These are phyloP conservation scores for Quercus wislizeni DNA, from an alignment of 306 rosid species.

Conservation along the genomic window DNA sequence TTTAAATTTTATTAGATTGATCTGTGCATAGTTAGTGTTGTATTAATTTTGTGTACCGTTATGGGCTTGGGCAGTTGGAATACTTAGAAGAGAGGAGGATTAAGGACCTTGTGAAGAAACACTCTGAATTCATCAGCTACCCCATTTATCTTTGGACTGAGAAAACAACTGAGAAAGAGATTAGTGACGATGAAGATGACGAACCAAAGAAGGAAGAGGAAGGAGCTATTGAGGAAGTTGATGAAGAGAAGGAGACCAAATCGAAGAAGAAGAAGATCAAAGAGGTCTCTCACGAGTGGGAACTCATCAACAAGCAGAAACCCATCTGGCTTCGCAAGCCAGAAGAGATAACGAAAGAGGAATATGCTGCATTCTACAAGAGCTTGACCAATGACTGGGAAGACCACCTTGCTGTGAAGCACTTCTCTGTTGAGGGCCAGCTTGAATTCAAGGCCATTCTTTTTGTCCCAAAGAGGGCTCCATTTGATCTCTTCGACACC, in stretches of 20 bases:
- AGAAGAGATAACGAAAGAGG: conserved; percentile 67
- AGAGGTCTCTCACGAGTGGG: conserved; percentile 69
- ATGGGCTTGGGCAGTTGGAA: conserved; percentile 41
- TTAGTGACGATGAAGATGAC: conserved; percentile 68
- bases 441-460: conserved; percentile 73
- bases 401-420: conserved; percentile 68
- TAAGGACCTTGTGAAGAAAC: conserved; percentile 76
- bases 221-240: conserved; percentile 55
- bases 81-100: conserved; percentile 69
- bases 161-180: conserved; percentile 68
- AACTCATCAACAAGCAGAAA: conserved; percentile 71
- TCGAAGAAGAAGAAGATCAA: conserved; percentile 65
- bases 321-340: conserved; percentile 81
- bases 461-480: conserved; percentile 68
- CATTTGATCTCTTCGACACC: conserved; percentile 65
- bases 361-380: conserved; percentile 71
- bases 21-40: too few species aligned
- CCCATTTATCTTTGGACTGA: conserved; percentile 70
- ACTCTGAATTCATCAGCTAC: conserved; percentile 67
- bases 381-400: conserved; percentile 79
- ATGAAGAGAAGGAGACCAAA: conserved; percentile 52
- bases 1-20: too few species aligned
- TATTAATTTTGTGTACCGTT: not conserved
- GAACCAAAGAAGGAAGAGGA: conserved; percentile 69
- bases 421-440: conserved; percentile 74